Base-by-base conservation (phyloP, 2,329 filamentous ascomycete genomes). In the Curvularia lunata region DNA sequence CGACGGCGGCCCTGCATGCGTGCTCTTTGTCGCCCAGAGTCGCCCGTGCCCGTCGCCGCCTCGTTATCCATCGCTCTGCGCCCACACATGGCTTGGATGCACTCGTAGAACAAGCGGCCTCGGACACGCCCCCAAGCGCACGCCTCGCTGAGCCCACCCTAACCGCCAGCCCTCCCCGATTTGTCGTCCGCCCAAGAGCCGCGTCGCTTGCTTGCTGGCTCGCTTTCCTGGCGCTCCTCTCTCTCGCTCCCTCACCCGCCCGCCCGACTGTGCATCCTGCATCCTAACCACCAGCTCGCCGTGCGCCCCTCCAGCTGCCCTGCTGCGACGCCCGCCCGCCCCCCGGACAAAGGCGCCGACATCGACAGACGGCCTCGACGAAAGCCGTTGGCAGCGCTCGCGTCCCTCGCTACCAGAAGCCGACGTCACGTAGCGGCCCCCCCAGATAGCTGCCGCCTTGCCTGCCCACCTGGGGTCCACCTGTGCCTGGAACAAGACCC, bases 1-100 rank as follows among this genome's bases (percentile, higher is more conserved):
- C n/a, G n/a, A n/a, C n/a, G n/a, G n/a, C n/a, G 59, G 65, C 62
- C 68, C 67, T 72, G 69, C 65, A 71, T 65, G 69, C 65, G 70
- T 65, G 63, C 59, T 60, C 62, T 58, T 67, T 46, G 62, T 66
- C 66, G 65, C 52, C 51, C 56, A 53, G 66, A 65, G 64, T 64
- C 59, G 62, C 62, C 61, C 50, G 34, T 55, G 59, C 67, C 30
- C 4, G 28, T 32, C 30, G 30, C 10, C 30, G 42, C 48, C 25
- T 25, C 23, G 23, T 4, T 25, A 4, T 25, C 23, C 23, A 25
- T 25, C 23, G n/a, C n/a, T 42, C 40, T 60, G 55, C 54, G 40
- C 49, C 47, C 37, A 41, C 43, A 47, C 52, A 54, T 51, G 55
- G 59, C 34, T 48, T 60, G 41, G 13, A 43, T 40, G 47, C 52